Percentiles rank a stretch among this genome's conserved stretches.
Evolutionary conservation across 805 yeast species (phyloP).

Genomic region (Schwanniomyces occidentalis): DNA sequence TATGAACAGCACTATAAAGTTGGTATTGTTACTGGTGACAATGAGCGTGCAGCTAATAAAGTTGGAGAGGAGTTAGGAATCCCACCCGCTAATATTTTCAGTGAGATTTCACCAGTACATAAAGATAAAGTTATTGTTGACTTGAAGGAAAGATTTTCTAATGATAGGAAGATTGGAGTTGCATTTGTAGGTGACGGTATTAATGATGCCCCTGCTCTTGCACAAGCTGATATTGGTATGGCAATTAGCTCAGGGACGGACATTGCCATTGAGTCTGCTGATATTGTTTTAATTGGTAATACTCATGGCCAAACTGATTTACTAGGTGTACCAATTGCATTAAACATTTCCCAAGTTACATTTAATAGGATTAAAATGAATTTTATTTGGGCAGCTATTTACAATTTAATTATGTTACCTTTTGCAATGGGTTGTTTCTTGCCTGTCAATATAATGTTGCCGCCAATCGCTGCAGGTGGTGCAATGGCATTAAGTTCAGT

Average conservation of each 20-base stretch:
- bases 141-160: conserved; percentile 49
- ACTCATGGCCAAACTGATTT: conserved; percentile 30
- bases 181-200: conserved; percentile 98
- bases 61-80: conserved; percentile 73
- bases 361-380: conserved; percentile 75
- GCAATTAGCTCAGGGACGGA: conserved; percentile 93
- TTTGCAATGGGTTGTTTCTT: conserved; percentile 89
- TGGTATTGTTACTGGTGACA: conserved; percentile 92
- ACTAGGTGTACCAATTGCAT: conserved; percentile 56
- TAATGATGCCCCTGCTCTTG: conserved; percentile 96
- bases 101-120: conserved; percentile 74
- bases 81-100: conserved; percentile 60
- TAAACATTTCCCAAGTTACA: conserved; percentile 69
- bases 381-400: conserved; percentile 83
- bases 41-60: conserved; percentile 55
- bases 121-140: conserved; percentile 67
- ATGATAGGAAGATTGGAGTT: conserved; percentile 41
- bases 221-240: conserved; percentile 83
- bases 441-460: conserved; percentile 73
- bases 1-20: conserved; percentile 54
- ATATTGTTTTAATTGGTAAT: conserved; percentile 67
- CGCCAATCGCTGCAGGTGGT: conserved; percentile 86
- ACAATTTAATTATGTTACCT: conserved; percentile 84
- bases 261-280: conserved; percentile 96
- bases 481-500: conserved; percentile 94